These are phyloP conservation scores for Penicillium goetzii DNA, from an alignment of 495 filamentous ascomycete genomes.

Conservation along the genomic window DNA sequence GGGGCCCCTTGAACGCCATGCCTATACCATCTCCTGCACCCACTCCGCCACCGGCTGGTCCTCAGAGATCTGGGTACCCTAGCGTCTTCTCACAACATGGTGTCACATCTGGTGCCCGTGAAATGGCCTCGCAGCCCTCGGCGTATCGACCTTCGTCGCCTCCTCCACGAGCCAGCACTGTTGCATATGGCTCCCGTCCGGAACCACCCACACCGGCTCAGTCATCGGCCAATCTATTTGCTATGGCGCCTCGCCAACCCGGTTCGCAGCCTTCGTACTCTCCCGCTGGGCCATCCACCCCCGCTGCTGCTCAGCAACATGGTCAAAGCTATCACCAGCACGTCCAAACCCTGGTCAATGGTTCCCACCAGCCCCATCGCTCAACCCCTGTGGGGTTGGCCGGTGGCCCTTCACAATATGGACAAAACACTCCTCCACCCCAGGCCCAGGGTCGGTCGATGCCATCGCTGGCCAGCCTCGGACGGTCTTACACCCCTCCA, in stretches of 20 bases:
- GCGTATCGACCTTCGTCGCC: slow-evolving; percentile 45
- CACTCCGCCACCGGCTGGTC: slow-evolving; percentile 42
- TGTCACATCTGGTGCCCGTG: slow-evolving; percentile 34
- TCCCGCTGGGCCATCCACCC: slow-evolving; percentile 33
- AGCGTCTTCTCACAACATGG: slow-evolving; percentile 38
- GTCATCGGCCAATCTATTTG: slow-evolving; percentile 38
- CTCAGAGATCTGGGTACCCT: slow-evolving; percentile 43
- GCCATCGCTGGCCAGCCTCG: slow-evolving; percentile 37
- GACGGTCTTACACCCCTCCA: slow-evolving; percentile 49
- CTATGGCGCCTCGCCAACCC: slow-evolving; percentile 37
- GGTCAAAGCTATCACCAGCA: slow-evolving; percentile 29
- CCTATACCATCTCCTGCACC: slow-evolving; percentile 44
- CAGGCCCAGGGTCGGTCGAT: slow-evolving; percentile 40
- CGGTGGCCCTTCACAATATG: slow-evolving; percentile 37
- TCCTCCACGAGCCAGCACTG: slow-evolving; percentile 36
- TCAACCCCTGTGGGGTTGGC: slow-evolving; percentile 37
- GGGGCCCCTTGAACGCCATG: slow-evolving; percentile 32
- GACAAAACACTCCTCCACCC: slow-evolving; percentile 44
- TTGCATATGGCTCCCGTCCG: slow-evolving; percentile 40
- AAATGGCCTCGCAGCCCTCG: slow-evolving; percentile 34
- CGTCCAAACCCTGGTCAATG: slow-evolving; percentile 39
- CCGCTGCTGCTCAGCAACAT: slow-evolving; percentile 47
- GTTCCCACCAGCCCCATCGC: slow-evolving; percentile 43
- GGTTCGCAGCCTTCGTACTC: slow-evolving; percentile 33
- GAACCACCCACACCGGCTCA: slow-evolving; percentile 41